Evolutionary conservation across 495 filamentous ascomycete species (phyloP), one percentile per base, ranked within the genome.

Genomic region (Penicillium angulare): DNA sequence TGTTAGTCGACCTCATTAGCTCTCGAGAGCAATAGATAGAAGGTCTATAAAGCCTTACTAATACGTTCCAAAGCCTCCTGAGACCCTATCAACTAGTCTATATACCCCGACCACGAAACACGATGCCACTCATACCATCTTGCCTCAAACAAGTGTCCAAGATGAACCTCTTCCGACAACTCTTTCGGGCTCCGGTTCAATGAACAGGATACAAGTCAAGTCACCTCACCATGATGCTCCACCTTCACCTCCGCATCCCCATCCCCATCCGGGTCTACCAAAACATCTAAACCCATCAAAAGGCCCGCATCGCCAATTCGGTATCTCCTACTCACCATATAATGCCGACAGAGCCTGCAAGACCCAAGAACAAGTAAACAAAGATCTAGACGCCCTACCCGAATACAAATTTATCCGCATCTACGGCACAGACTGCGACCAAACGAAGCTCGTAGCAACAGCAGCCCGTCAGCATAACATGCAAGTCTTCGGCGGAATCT

Each of bases 381-480:
- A 63, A 1, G 90, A 95, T 60, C 77, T 93, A 47, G 66, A 66
- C 38, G 61, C 77, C 35, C 69, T 80, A 10, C 67, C 66, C 4
- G 60, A 63, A 6, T 89, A 84, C 68, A 64, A 75, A 10, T 63
- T 83, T 22, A 65, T 95, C 43, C 86, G 91, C 45, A 78, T 91
- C 57, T 96, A 96, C 64, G 90, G 90, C 29, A 79, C 80, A 26
- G 88, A 90, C 64, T 95, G 90, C 67, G 72, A 87, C 57, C 86
- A 90, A 60, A 75, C 89, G 10, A 54, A 70, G 1, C 79, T 71
- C 9, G 83, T 87, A 5, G 63, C 84, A 5, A 60, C 69, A 6
- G 85, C 85, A 2, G 86, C 81, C 3, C 77, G 79, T 21, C 60
- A 69, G 5, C 73, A 79, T 29, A 76, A 76, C 23, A 78, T 86